Evolutionary conservation across 1,284 basidiomycete species (phyloP).

Genomic region (Apiotrichum brassicae): DNA sequence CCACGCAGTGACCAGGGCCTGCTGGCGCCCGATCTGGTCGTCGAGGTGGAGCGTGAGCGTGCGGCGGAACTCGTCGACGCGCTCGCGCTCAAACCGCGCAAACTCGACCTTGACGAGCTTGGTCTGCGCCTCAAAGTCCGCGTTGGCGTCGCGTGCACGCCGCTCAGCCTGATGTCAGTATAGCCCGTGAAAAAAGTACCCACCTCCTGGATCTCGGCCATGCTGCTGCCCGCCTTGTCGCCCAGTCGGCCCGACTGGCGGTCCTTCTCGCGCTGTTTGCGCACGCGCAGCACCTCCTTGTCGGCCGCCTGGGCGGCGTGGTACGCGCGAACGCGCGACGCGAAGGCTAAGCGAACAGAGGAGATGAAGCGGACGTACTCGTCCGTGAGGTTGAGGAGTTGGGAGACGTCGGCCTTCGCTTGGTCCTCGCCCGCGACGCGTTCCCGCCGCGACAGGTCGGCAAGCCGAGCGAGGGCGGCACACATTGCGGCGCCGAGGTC

Average conservation of each 20-base stretch:
- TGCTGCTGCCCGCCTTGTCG: slow-evolving; percentile 40
- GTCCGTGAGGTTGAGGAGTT: slow-evolving; percentile 69
- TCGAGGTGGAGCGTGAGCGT: slow-evolving; percentile 40
- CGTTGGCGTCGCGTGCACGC: slow-evolving; percentile 67
- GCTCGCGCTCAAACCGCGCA: slow-evolving; percentile 86
- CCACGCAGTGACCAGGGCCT: slow-evolving; percentile 39
- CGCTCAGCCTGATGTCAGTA: slow-evolving; percentile 62
- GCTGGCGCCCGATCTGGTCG: slow-evolving; percentile 35
- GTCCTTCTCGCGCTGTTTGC: slow-evolving; percentile 71
- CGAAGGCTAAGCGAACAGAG: slow-evolving; percentile 69
- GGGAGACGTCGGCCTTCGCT: slow-evolving; percentile 68
- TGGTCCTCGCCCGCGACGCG: slow-evolving; percentile 66
- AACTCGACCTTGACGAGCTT: slow-evolving; percentile 85
- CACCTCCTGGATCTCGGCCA: slow-evolving; percentile 74
- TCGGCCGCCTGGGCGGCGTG: slow-evolving; percentile 73
- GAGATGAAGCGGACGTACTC: slow-evolving; percentile 89
- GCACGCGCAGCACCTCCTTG: slow-evolving; percentile 64
- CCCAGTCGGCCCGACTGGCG: slow-evolving; percentile 56
- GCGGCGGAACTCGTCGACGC: slow-evolving; percentile 58
- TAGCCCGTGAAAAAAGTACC: slow-evolving; percentile 19
- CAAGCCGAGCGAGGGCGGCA: slow-evolving; percentile 59
- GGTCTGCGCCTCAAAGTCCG: slow-evolving; percentile 81
- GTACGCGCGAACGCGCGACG: slow-evolving; percentile 74
- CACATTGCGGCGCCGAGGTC: slow-evolving; percentile 70
- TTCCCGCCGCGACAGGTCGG: slow-evolving; percentile 64